Base-by-base conservation (phyloP, 768 basidiomycete genomes). In the Xerocomellus amylosporus region DNA sequence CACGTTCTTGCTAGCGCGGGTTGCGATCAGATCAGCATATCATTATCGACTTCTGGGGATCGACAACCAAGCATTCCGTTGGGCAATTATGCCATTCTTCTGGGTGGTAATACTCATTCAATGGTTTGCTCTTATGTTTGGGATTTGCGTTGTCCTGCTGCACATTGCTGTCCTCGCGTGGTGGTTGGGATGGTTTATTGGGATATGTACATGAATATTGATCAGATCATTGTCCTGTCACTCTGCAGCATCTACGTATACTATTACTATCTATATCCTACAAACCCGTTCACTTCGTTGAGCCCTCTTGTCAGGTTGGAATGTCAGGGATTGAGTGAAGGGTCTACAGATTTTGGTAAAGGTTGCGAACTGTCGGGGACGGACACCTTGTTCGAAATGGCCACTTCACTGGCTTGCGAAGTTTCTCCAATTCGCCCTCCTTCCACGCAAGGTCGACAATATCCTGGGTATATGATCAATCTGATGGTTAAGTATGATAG, bases 151-250 rank as follows among this genome's bases (percentile, higher is more conserved):
- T 54, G 77, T 90, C 13, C 55, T 83, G 15, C 73, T 83, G 54
- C 78, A 89, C 65, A 40, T 83, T 38, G 82, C 77, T 5, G 79
- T 87, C 20, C 71, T 84, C 39, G 62, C 76, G 9, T 91, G 89
- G 88, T 91, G 89, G 89, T 63, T 80, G 51, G 87, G 86, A 24
- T 91, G 89, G 88, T 75, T 74, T 26, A 64, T 88, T 40, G 79
- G 79, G 39, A 58, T 89, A 55, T 70, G 74, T 55, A 67, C 73
- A 41, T 79, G 63, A 69, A 51, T 20, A 28, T 24, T 39, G 34
- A 48, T 43, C 46, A 48, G 17, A 31, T 38, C 24, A 46, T 2
- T 31, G 7, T 40, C 46, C 44, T 34, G 12, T 10, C 31, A 7
- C 30, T 37, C 8, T 26, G 44, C 30, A n/a, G 1, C 44, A 54